phyloP scores from a whole-genome alignment of 495 filamentous ascomycete genomes.

The Neurospora intermedia region DNA sequence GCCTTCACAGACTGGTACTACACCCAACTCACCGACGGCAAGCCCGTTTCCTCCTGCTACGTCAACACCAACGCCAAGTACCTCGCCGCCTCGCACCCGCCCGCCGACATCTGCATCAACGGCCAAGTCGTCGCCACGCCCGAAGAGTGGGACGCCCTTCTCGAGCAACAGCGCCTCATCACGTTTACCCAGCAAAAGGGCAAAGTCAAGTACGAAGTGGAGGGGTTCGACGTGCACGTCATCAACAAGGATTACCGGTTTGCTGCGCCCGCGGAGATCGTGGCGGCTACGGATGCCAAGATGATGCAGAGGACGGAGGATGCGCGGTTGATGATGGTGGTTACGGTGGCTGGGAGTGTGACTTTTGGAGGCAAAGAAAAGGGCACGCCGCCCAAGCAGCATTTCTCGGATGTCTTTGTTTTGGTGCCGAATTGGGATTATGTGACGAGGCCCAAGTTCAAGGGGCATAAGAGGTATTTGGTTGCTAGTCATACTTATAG shows the following conservation, averaged over 20 bases:
- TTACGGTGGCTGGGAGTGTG: conserved; percentile 58
- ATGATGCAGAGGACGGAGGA: conserved; percentile 19
- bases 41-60: conserved; percentile 26
- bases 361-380: conserved; percentile 5
- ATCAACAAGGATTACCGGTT: conserved; percentile 53
- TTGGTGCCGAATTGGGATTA: conserved; percentile 64
- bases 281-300: conserved; percentile 6
- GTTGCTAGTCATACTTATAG: conserved; percentile 68
- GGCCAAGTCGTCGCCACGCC: conserved; percentile 24
- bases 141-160: conserved; percentile 28
- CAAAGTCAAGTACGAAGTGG: conserved; percentile 43
- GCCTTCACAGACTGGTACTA: conserved; percentile 35
- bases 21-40: conserved; percentile 22
- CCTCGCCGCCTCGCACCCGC: conserved; percentile 16
- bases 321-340: conserved; percentile 55
- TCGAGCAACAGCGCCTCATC: conserved; percentile 22
- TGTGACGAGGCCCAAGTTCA: conserved; percentile 23
- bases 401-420: conserved; percentile 66
- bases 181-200: not conserved
- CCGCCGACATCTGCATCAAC: conserved; percentile 38
- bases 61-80: conserved; percentile 25
- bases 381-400: conserved; percentile 41
- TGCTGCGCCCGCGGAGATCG: conserved; percentile 20
- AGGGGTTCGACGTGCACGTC: conserved; percentile 61
- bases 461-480: conserved; percentile 46